Evolutionary conservation across 2,329 filamentous ascomycete species (phyloP), one percentile per base, ranked within the genome.

Genomic region (Cercospora zeae-maydis): DNA sequence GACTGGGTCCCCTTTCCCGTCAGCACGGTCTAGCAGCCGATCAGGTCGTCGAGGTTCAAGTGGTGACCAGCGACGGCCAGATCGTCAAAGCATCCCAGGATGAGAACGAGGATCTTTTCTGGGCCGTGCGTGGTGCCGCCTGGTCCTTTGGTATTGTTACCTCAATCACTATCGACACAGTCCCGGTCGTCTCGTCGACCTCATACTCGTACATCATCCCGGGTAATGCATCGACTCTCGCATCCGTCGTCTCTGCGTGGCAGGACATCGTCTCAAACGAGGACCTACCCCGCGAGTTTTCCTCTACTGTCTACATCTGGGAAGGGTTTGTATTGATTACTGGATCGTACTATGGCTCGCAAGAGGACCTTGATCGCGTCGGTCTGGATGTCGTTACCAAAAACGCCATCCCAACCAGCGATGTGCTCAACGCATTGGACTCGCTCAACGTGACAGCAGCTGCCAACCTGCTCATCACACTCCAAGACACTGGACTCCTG

Each of bases 11-110:
- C 72, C 73, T 87, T 16, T 81, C 78, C 21, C 81, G 83, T 0
- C 75, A 77, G 33, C 76, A 84, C 61, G 86, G 86, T 0, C 75
- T 87, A 10, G 78, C 78, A 0, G 79, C 83, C 51, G 82, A 83
- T 71, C 78, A 79, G 61, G 75, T 84, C 5, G 76, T 70, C 0
- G 72, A 75, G 1, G 76, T 71, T 5, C 72, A 71, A 3, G 69
- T 80, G 0, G 78, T 80, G 3, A 70, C 78, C 10, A 77, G 78
- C 1, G 70, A 77, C 56, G 78, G 78, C 0, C 64, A 63, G 6
- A 67, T 78, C 16, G 71, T 77, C 10, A 74, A 64, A 1, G 74
- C 75, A 1, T 82, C 80, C 0, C 72, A 64, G 24, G 55, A 60
- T 10, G 47, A 63, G n/a, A 55, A 69, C 34, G 39, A 64, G 1